Evolutionary conservation across 2,329 filamentous ascomycete genomes (phyloP), one percentile per base, ranked within the genome.

Genomic region (Acrocalymma vagum): DNA sequence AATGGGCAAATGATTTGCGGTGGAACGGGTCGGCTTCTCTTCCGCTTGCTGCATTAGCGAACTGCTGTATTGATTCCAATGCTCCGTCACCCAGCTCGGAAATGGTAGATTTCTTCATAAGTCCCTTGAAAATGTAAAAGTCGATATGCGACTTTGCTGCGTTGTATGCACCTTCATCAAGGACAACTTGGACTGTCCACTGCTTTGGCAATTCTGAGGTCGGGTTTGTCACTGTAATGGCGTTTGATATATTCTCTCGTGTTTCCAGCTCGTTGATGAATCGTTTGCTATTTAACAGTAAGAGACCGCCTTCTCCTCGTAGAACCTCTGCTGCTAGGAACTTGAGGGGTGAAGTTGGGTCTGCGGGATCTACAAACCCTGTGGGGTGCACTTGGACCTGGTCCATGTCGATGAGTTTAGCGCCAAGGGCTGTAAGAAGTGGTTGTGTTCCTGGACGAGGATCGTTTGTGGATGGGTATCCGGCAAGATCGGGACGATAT

Each of bases 201-300:
- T 85, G 81, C 39, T 72, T 72, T 2, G 65, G 60, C 0, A 63
- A 55, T 1, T 70, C 65, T 0, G 29, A 30, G 1, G 17, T 43
- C 6, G 46, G 22, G 9, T 38, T 9, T 1, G 71, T 55, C 10
- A 57, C 54, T 69, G 78, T 81, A 34, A 86, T 77, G 0, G 71
- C 74, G 2, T 72, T 67, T 29, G 82, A 82, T 8, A 86, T 74
- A 4, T 76, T 68, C 35, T 84, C 80, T 3, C 83, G 66, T 2
- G 77, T 84, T n/a, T 79, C 73, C 51, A 86, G 69, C 62, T 87
- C 84, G 49, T 86, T 78, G n/a, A 85, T 69, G 42, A 86, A 85
- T 10, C 83, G 67, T 40, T 71, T 70, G 0, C 82, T 81, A n/a
- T 62, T 37, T 3, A 39, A 15, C 7, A 86, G 63, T 18, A 86